Conservation (phyloP, 2,329 filamentous ascomycete genomes). For the Fusarium beomiforme region DNA sequence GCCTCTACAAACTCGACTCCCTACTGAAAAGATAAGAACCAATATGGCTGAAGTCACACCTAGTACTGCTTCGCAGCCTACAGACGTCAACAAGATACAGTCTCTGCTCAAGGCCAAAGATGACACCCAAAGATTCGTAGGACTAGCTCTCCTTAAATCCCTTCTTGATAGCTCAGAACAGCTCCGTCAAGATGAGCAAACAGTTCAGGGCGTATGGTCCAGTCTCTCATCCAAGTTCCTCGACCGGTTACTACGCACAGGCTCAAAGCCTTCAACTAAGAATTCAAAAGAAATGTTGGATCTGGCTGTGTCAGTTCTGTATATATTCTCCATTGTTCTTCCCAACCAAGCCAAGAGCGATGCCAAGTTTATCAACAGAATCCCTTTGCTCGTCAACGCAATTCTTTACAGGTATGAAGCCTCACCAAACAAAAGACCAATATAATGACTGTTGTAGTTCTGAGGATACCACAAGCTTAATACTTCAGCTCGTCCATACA, state of each 20-base stretch:
- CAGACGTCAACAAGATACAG: slow-evolving; percentile 59
- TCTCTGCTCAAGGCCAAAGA: slow-evolving; percentile 67
- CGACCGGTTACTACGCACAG: slow-evolving; percentile 69
- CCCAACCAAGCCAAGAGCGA: slow-evolving; percentile 58
- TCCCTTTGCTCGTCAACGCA: slow-evolving; percentile 63
- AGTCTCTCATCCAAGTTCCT: slow-evolving; percentile 71
- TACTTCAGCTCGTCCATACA: slow-evolving; percentile 66
- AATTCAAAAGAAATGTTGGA: slow-evolving; percentile 70
- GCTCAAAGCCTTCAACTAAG: slow-evolving; percentile 52
- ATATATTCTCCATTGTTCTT: slow-evolving; percentile 69
- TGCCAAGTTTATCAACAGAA: slow-evolving; percentile 61
- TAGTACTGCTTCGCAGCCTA: slow-evolving; percentile 13
- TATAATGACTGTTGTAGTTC: slow-evolving; percentile 51
- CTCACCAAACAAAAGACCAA: neutral
- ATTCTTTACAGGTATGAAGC: slow-evolving; percentile 62
- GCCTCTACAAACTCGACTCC: neutral
- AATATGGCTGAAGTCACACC: slow-evolving; percentile 11
- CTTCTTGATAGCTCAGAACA: slow-evolving; percentile 68
- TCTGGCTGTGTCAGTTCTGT: slow-evolving; percentile 69
- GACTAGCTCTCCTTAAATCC: slow-evolving; percentile 72
- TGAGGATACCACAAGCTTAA: slow-evolving; percentile 60
- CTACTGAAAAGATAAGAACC: neutral
- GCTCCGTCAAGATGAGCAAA: slow-evolving; percentile 59
- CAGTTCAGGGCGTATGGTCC: slow-evolving; percentile 65
- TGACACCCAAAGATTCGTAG: slow-evolving; percentile 75